Evolutionary conservation across 495 filamentous ascomycete genomes (phyloP), one percentile per base, ranked within the genome.

Genomic region (Aspergillus affinis): DNA sequence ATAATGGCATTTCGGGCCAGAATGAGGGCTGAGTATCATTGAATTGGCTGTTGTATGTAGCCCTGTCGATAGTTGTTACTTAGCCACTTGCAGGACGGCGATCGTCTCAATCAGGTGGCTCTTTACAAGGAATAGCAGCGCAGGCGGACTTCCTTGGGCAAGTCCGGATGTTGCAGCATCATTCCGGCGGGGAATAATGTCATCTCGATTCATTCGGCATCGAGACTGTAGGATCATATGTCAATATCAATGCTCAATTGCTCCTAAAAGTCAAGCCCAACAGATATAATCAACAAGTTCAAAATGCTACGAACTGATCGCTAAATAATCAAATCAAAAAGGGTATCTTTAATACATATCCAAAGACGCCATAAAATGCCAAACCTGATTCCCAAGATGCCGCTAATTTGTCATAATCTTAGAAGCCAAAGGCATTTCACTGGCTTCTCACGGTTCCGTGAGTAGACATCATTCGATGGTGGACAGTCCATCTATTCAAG

Each of bases 231-330:
- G 17, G 5, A n/a, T 52, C 23, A 36, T 55, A 55, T 12, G 53
- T 55, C 20, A 55, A 55, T 55, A 44, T 55, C 53, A 55, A 29
- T 54, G 52, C 52, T 55, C 53, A 21, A 27, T 55, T 55, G 36
- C 21, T 55, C 53, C 13, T 41, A 15, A 41, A 41, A 17, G 13
- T 15, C 13, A 17, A 41, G 26, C 51, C 65, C 26, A 67, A 32
- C 56, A 61, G 15, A 55, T n/a, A n/a, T 36, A 21, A 55, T 41
- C 54, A 60, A 54, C 0, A 49, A 58, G 51, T 54, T 21, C 58
- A 63, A 63, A 50, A 36, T 45, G 48, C 54, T 46, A 50, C 23
- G 15, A 19, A 50, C 13, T 3, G 3, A 47, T 47, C 23, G 23
- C 23, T 4, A 26, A 48, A 48, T n/a, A 48, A 48, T 10, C 49